A percentile compares a stretch with the other conserved stretches of the same genome.
Evolutionary conservation across 768 basidiomycete genomes (phyloP).

Genomic region (Lactarius hatsudake): DNA sequence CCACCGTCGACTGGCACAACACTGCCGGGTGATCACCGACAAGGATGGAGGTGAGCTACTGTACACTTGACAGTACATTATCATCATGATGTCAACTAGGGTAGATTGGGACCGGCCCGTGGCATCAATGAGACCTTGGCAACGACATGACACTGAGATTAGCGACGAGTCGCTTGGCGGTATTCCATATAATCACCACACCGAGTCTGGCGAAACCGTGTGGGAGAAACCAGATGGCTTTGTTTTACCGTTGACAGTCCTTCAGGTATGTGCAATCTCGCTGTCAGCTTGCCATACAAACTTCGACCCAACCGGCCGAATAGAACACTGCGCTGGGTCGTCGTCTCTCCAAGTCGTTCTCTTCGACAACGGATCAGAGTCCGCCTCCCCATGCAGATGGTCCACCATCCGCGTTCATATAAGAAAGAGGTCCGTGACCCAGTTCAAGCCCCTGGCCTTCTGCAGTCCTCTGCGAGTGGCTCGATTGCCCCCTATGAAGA

Average conservation of each 20-base stretch:
- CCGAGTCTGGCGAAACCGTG: conserved; percentile 56
- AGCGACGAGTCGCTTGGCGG: conserved; percentile 79
- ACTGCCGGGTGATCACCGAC: too few species aligned
- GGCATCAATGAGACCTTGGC: too few species aligned
- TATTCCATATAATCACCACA: conserved; percentile 92
- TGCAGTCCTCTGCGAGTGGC: conserved; percentile 18
- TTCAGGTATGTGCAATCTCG: conserved; percentile 55
- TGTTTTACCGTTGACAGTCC: conserved; percentile 85
- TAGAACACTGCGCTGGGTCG: conserved; percentile 74
- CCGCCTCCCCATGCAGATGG: neutral
- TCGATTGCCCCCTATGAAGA: neutral
- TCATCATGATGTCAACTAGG: too few species aligned
- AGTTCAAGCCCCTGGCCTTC: conserved; percentile 10
- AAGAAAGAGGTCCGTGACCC: conserved; percentile 3
- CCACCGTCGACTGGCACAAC: too few species aligned
- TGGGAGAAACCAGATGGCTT: conserved; percentile 91
- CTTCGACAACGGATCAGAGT: conserved; percentile 31
- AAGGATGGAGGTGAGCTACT: too few species aligned
- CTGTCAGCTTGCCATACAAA: conserved; percentile 10
- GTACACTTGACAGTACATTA: too few species aligned
- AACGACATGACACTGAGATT: conserved; percentile 51
- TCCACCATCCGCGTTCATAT: conserved; percentile 14
- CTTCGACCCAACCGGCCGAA: conserved; percentile 6
- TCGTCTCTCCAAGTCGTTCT: conserved; percentile 47
- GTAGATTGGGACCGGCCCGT: too few species aligned